These are phyloP conservation scores for Fusarium tricinctum DNA, from an alignment of 2,329 filamentous ascomycete genomes.

Conservation along the genomic window DNA sequence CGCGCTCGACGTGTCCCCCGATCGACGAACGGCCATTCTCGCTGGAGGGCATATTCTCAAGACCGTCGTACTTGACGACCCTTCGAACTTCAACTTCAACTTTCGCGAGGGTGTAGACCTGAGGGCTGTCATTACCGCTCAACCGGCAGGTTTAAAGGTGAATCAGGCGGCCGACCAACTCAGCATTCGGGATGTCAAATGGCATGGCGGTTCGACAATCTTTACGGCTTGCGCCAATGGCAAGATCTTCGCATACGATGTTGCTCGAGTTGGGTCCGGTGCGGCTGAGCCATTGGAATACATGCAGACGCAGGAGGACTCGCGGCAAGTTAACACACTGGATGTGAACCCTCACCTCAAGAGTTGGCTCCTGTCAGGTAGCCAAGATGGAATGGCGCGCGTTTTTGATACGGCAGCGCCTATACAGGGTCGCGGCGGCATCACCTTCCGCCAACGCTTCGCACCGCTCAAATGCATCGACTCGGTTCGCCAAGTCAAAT, in stretches of 20 bases:
- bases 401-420: conserved; percentile 71
- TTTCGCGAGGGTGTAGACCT: conserved; percentile 71
- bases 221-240: conserved; percentile 75
- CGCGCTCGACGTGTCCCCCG: conserved; percentile 70
- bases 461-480: conserved; percentile 58
- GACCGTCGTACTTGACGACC: conserved; percentile 68
- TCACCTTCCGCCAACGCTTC: conserved; percentile 64
- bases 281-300: conserved; percentile 64
- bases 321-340: conserved; percentile 73
- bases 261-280: conserved; percentile 63
- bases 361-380: conserved; percentile 71
- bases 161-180: conserved; percentile 67
- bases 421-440: conserved; percentile 62
- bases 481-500: conserved; percentile 72
- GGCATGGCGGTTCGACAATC: conserved; percentile 67
- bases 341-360: conserved; percentile 73
- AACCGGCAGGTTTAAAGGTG: conserved; percentile 58
- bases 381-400: conserved; percentile 74
- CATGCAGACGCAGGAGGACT: conserved; percentile 72
- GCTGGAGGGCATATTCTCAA: conserved; percentile 73
- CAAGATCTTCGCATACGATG: conserved; percentile 75
- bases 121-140: conserved; percentile 66
- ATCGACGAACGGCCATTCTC: conserved; percentile 69
- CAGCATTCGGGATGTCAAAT: conserved; percentile 74
- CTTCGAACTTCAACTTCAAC: conserved; percentile 54